Evolutionary conservation across 2,329 filamentous ascomycete genomes (phyloP).

Genomic region (Penicillium nordicum): DNA sequence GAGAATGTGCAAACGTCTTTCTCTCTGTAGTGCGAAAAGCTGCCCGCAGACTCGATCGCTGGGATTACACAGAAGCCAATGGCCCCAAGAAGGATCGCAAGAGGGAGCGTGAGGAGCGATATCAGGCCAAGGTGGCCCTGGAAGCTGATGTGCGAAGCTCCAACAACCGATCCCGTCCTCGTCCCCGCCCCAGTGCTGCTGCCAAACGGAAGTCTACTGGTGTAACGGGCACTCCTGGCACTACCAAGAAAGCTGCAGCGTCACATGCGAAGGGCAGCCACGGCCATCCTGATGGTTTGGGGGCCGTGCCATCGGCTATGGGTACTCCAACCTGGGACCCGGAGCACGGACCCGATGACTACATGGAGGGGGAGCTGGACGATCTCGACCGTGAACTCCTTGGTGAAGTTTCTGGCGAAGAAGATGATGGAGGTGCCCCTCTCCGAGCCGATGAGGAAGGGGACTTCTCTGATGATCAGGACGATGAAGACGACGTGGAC

Average conservation of each 20-base stretch:
- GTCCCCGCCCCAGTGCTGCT: conserved; percentile 19
- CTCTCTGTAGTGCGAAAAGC: conserved; percentile 44
- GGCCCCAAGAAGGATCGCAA: conserved; percentile 38
- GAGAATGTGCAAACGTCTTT: conserved; percentile 47
- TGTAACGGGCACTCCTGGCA: conserved; percentile 17
- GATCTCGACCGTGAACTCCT: conserved; percentile 39
- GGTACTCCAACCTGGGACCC: conserved; percentile 27
- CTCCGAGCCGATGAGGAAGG: conserved; percentile 24
- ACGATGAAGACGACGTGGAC: conserved; percentile 28
- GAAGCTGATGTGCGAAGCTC: conserved; percentile 23
- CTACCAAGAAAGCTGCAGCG: conserved; percentile 21
- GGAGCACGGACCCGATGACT: conserved; percentile 25
- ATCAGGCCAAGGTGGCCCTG: conserved; percentile 27
- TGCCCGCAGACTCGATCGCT: conserved; percentile 43
- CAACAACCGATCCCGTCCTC: conserved; percentile 19
- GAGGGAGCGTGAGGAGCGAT: conserved; percentile 38
- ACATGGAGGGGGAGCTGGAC: conserved; percentile 36
- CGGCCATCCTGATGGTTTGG: conserved; percentile 20
- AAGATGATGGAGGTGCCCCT: conserved; percentile 25
- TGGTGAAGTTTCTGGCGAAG: conserved; percentile 37
- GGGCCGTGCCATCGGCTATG: conserved; percentile 11
- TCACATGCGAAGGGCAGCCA: conserved; percentile 28
- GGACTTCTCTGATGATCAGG: conserved; percentile 35
- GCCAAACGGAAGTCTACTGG: conserved; percentile 32
- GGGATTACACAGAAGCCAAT: conserved; percentile 45